Evolutionary conservation across 345 rosid species (phyloP), one percentile per base, ranked within the genome.

Genomic region (Diplotaxis tenuifolia): DNA sequence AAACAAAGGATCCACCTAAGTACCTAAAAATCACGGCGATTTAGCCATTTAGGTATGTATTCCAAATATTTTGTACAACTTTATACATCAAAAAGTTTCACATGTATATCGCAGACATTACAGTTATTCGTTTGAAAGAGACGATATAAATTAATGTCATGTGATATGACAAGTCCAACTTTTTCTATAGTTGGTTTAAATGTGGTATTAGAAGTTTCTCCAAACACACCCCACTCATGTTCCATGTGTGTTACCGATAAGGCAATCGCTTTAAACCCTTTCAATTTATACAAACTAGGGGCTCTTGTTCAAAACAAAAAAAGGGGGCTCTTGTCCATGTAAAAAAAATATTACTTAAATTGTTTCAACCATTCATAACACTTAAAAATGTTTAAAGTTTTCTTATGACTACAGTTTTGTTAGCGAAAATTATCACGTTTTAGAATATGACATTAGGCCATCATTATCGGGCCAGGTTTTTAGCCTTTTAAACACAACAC

Each of bases 21-120:
- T 63, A 62, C 62, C 69, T 50, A 19, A 59, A 57, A 71, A 49
- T 61, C 67, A 45, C 4, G 10, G 32, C 47, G 16, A 29, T 71
- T 16, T 61, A 20, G 47, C 15, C 15, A 38, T 38, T n/a, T n/a
- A 42, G 15, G 55, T 3, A 22, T n/a, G n/a, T n/a, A 36, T 36
- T 72, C 55, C 52, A 63, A 62, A 71, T 36, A 25, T 45, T 40
- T 18, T 15, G 14, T 23, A 52, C 69, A 59, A 32, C 54, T 52
- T 10, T 28, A 28, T 60, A 15, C 8, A 53, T 53, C 29, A 25
- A 36, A 72, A 72, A 62, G 62, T 52, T 27, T 62, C 70, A 62
- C 62, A 62, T 72, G 54, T 62, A 23, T 53, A 11, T 23, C 62
- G 59, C 57, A 71, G 15, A 12, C 27, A 21, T 8, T 12, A 20